Conservation (phyloP, 139 green algal species). For the Ettlia oleoabundans region DNA sequence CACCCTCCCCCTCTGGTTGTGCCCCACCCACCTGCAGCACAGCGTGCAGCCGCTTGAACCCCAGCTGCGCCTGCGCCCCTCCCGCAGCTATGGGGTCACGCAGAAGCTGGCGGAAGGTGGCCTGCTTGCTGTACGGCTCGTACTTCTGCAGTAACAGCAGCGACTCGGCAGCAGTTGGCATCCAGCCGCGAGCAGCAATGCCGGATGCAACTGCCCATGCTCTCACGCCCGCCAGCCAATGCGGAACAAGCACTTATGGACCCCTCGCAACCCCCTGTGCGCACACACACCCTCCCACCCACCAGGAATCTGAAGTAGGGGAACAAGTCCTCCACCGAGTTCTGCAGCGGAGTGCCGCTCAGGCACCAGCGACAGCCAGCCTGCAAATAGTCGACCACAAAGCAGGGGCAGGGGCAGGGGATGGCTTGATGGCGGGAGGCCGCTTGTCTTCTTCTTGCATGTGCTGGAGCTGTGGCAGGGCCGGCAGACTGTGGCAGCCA, state of each 20-base stretch:
- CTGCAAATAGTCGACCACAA: no score
- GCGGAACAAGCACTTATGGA: no score
- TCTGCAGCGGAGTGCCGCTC: conserved; percentile 94
- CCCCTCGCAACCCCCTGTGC: no score
- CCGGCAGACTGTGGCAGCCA: no score
- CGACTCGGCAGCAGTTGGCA: background rate
- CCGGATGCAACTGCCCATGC: background rate
- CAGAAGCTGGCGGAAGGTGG: conserved; percentile 61
- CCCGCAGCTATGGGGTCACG: conserved; percentile 20
- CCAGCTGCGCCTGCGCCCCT: conserved; percentile 37
- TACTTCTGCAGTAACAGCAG: conserved; percentile 39
- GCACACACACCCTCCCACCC: background rate
- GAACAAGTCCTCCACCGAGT: conserved; percentile 92
- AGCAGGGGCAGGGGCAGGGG: background rate
- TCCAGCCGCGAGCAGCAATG: background rate
- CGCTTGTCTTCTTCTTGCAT: no score
- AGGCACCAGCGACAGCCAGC: conserved; percentile 81
- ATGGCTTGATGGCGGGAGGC: background rate
- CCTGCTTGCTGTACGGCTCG: conserved; percentile 62
- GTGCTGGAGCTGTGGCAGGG: no score
- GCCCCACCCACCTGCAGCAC: conserved; percentile 45
- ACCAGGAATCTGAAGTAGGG: conserved; percentile 86
- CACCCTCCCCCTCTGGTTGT: background rate
- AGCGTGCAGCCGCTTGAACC: conserved; percentile 62
- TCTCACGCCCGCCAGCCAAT: background rate